phyloP scores from a whole-genome alignment of 148 eudicot genomes.

The Nepenthes mirabilis region DNA sequence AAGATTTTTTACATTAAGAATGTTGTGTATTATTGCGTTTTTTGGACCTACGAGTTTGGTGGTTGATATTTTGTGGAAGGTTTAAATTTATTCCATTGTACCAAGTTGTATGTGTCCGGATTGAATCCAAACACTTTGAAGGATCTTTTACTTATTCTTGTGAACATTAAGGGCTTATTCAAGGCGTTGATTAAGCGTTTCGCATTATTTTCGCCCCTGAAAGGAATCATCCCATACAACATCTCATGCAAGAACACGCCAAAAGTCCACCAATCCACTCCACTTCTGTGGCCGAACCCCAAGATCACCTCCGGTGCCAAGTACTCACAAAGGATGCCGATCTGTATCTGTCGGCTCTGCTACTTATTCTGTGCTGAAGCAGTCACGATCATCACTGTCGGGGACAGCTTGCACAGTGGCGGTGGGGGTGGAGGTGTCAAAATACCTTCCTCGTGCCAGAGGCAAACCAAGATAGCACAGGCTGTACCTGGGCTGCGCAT shows the following conservation, averaged over 20 bases:
- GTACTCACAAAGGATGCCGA: constrained; percentile 47
- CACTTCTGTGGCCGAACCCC: constrained; percentile 39
- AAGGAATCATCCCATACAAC: constrained; percentile 36
- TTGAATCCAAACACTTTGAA: no score
- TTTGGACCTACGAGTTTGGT: no score
- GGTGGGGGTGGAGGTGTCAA: background rate
- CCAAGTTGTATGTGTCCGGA: no score
- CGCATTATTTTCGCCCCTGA: constrained; percentile 34
- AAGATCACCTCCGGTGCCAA: constrained; percentile 40
- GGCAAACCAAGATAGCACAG: constrained; percentile 19
- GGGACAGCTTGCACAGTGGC: constrained; percentile 4
- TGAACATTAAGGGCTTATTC: constrained; percentile 31
- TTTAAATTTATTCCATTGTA: no score
- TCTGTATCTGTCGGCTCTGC: constrained; percentile 39
- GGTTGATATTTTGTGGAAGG: no score
- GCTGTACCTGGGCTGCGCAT: constrained; percentile 7
- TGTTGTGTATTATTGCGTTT: no score
- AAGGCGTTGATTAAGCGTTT: constrained; percentile 29
- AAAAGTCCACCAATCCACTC: constrained; percentile 54
- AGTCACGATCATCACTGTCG: background rate
- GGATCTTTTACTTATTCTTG: constrained; percentile 7
- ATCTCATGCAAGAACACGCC: constrained; percentile 35
- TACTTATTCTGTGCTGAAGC: constrained; percentile 10
- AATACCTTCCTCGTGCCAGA: background rate
- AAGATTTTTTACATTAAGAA: no score